These are phyloP conservation scores for Hymenoscyphus linearis DNA, from an alignment of 2,329 filamentous ascomycete genomes.

Conservation along the genomic window DNA sequence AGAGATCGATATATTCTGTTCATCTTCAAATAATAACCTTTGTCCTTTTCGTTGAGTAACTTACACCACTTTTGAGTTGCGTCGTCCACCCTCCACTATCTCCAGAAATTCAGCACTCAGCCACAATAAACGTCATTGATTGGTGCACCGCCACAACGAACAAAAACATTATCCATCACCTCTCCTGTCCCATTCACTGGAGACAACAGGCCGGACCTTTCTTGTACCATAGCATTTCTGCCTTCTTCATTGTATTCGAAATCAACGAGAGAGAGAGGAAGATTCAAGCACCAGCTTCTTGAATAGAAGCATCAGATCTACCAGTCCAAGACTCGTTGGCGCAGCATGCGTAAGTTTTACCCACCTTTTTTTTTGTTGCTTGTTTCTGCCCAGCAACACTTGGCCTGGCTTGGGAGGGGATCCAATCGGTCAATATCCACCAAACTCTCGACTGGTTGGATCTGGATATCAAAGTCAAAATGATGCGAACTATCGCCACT, in stretches of 20 bases:
- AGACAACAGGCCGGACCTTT: not conserved
- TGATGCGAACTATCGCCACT: not conserved
- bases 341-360: conserved; percentile 9
- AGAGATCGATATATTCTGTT: too few relatives aligned
- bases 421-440: too few relatives aligned
- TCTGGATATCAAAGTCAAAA: not conserved
- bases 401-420: not conserved
- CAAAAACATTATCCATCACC: not conserved
- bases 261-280: not conserved
- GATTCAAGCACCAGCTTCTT: not conserved
- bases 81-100: too few relatives aligned
- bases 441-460: not conserved
- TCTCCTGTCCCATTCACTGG: not conserved
- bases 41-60: too few relatives aligned
- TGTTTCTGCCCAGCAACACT: not conserved
- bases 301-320: conserved; percentile 3
- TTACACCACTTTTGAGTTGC: too few relatives aligned
- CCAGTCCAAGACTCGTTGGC: not conserved
- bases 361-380: not conserved
- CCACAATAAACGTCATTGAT: not conserved
- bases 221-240: not conserved
- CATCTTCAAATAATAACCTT: too few relatives aligned
- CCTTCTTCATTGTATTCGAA: not conserved
- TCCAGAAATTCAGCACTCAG: not conserved
- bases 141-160: not conserved